Base-by-base conservation (phyloP, 75 land plant genomes). In the Isoetes taiwanensis region DNA sequence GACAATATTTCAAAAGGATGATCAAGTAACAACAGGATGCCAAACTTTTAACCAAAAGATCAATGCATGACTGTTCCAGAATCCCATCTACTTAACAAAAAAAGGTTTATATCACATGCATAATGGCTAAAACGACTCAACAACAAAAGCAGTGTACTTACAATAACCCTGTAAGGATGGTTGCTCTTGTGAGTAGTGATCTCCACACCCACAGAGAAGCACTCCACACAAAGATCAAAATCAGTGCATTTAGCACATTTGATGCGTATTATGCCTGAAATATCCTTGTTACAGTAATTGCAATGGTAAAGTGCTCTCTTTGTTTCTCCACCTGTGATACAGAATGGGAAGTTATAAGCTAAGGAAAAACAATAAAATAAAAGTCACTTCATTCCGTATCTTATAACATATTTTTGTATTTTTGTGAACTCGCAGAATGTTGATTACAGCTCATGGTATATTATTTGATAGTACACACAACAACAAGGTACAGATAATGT, bases 191-290 rank as follows among this genome's bases (percentile, higher is more conserved):
- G 97, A 41, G 97, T 86, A 32, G 76, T 65, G 53, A 87, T 69
- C 69, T 87, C 95, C 25, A 77, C 97, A 32, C 97, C 97, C 21
- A 87, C 85, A 66, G 89, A 78, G 63, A 91, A 86, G 76, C 97
- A 91, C 61, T 91, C 95, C 33, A 91, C 61, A 53, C 97, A 91
- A 0, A 91, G 73, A 68, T 91, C 97, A 77, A 91, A 91, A 72
- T 91, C 97, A 17, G 88, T 76, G 41, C 97, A 91, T 30, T 72
- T 73, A 9, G 69, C 65, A 67, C 97, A 91, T 54, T 82, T 83
- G 43, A 91, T 91, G 25, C 97, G 84, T 46, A 91, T 76, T 56
- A 68, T 83, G 37, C 89, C 94, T 19, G 89, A 72, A 16, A 91
- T 80, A 68, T 91, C 97, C 61, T 87, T 87, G 52, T 75, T 67